Base-by-base conservation (phyloP, 352 stramenopile genomes). In the Aphanomyces astaci region DNA sequence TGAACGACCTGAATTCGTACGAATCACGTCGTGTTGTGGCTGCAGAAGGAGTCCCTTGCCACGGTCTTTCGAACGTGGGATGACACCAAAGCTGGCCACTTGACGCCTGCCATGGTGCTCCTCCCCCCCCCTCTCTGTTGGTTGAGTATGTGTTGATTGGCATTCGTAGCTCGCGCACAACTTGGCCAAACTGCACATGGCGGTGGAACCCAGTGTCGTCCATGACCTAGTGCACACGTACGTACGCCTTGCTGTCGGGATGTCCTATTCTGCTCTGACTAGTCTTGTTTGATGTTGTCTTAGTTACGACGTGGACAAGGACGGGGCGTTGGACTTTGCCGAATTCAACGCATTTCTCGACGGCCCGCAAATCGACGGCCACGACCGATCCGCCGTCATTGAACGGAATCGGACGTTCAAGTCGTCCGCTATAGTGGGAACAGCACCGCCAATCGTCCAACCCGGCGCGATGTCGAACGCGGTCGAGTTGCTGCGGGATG, bases 231-330 rank as follows among this genome's bases (percentile, higher is more conserved):
- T 68, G 1, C 43, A 49, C 48, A 68, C 62, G 62, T 68, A 57
- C 28, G 9, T 11, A 52, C 33, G 9, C 9, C 9, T 56, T 49
- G 5, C 33, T 9, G 9, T 57, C 28, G 24, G 19, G 28, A 33
- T 17, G 9, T 9, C 9, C 9, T 19, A 15, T 9, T 19, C 49
- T 31, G 30, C 1, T 25, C 25, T 56, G 15, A 56, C 19, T 27
- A 17, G 22, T 30, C 17, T 0, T 62, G 0, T 11, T 39, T 19
- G 57, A n/a, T 53, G 22, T 27, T 64, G 27, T 48, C 1, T 3
- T 66, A 68, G 62, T 9, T 68, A 59, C 33, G 62, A 68, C 51
- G 30, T 27, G 3, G 62, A 68, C 36, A 59, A 68, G 22, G 62
- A 68, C 25, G 62, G 62, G 4, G 49, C 49, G 62, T 28, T 68